These are phyloP conservation scores for Acanthamoeba lugdunensis DNA, from an alignment of 208 protist species.

Conservation along the genomic window DNA sequence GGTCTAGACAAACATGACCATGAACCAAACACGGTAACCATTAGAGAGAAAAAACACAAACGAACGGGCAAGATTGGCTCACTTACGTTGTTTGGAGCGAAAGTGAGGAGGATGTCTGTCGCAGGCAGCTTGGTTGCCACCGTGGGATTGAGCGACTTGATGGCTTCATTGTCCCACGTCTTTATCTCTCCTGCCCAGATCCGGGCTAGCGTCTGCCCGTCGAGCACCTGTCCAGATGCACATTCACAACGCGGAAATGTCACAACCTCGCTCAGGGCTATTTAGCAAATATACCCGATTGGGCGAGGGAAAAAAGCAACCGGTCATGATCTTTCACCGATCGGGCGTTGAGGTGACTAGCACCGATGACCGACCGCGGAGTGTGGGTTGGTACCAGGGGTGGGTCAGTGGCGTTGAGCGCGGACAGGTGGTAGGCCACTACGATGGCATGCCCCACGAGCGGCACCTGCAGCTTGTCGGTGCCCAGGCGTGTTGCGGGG, in stretches of 20 bases:
- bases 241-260: neutral
- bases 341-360: neutral
- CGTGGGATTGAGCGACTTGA: neutral
- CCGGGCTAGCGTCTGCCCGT: neutral
- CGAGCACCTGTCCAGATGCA: neutral
- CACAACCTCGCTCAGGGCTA: too few relatives aligned
- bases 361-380: neutral
- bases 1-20: neutral
- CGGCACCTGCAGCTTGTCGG: neutral
- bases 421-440: neutral
- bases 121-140: neutral
- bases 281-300: too few relatives aligned
- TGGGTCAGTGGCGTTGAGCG: neutral
- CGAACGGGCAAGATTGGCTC: too few relatives aligned
- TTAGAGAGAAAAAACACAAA: too few relatives aligned
- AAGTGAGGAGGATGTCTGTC: neutral
- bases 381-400: neutral
- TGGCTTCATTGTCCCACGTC: constrained; percentile 2
- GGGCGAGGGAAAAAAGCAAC: neutral
- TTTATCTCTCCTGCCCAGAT: neutral
- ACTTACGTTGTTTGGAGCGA: neutral
- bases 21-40: too few relatives aligned
- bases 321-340: neutral
- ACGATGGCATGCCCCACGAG: neutral
- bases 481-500: neutral